A percentile compares a stretch with the other conserved stretches of the same genome.
Conservation (phyloP, 2,329 filamentous ascomycete genomes). For the Colletotrichum gigasporum region DNA sequence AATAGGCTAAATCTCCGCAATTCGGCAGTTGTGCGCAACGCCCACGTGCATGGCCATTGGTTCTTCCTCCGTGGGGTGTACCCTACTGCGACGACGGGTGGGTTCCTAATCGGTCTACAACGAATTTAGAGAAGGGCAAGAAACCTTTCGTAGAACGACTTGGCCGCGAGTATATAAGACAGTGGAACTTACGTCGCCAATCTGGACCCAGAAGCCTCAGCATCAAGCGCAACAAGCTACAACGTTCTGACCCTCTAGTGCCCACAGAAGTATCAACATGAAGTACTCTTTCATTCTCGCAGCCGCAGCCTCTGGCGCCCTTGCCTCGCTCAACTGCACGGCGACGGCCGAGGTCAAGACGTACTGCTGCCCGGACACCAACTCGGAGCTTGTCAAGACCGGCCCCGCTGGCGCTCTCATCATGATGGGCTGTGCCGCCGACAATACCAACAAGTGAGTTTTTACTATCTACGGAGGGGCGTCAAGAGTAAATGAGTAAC, state of each 20-base stretch:
- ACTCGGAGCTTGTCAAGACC: slow-evolving; percentile 32
- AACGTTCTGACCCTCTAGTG: fast-evolving
- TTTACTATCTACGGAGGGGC: neutral
- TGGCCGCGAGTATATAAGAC: neutral
- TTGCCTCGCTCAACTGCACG: slow-evolving; percentile 33
- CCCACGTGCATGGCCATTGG: too few relatives aligned
- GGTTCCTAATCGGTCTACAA: too few relatives aligned
- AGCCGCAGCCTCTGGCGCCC: slow-evolving; percentile 2
- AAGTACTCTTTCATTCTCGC: slow-evolving; percentile 9
- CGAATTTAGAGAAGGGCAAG: too few relatives aligned
- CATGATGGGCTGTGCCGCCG: slow-evolving; percentile 31
- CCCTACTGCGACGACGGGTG: neutral
- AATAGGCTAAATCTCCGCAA: slow-evolving; percentile 18
- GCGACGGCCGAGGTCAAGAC: slow-evolving; percentile 26
- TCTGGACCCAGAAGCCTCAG: neutral
- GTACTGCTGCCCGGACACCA: slow-evolving; percentile 31
- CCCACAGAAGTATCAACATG: neutral
- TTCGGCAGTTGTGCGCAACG: neutral
- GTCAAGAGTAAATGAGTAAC: too few relatives aligned
- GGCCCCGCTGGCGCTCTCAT: slow-evolving; percentile 20
- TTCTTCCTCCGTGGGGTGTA: too few relatives aligned
- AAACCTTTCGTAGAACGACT: too few relatives aligned
- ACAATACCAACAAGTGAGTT: slow-evolving; percentile 28
- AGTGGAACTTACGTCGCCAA: neutral
- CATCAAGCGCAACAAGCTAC: neutral